Percentiles rank a stretch among this genome's conserved stretches.
Conservation (phyloP, 2,329 filamentous ascomycete species). For the Pezicula radicicola region DNA sequence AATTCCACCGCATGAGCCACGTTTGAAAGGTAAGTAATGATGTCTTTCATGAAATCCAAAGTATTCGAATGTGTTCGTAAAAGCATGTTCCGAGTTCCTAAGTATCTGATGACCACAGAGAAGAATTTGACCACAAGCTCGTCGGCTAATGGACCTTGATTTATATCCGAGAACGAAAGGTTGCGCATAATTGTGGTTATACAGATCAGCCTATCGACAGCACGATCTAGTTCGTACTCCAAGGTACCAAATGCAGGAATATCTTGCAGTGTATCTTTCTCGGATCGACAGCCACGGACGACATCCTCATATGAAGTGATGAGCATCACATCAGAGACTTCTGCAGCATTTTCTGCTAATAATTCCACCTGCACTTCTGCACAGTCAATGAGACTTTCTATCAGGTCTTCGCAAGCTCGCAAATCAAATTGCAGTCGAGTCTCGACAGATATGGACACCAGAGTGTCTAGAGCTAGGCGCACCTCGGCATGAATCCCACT, state of each 20-base stretch:
- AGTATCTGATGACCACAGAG: slow-evolving; percentile 76
- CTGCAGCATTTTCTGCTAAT: slow-evolving; percentile 78
- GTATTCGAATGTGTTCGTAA: slow-evolving; percentile 80
- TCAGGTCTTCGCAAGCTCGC: slow-evolving; percentile 77
- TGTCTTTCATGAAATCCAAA: slow-evolving; percentile 95
- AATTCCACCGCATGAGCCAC: slow-evolving; percentile 77
- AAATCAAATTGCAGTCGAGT: slow-evolving; percentile 61
- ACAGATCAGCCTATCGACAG: slow-evolving; percentile 83
- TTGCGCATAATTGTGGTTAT: slow-evolving; percentile 92
- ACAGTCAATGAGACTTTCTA: slow-evolving; percentile 86
- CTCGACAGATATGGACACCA: slow-evolving; percentile 65
- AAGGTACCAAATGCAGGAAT: slow-evolving; percentile 70
- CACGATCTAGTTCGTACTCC: slow-evolving; percentile 79
- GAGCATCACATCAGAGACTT: slow-evolving; percentile 83
- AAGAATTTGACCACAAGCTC: slow-evolving; percentile 79
- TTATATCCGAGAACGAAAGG: slow-evolving; percentile 79
- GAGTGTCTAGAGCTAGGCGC: slow-evolving; percentile 81
- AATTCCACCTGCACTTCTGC: slow-evolving; percentile 84
- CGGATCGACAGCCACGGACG: slow-evolving; percentile 71
- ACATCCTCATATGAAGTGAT: slow-evolving; percentile 87
- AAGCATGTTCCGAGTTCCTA: slow-evolving; percentile 86
- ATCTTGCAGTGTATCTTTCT: slow-evolving; percentile 70
- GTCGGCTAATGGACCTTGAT: slow-evolving; percentile 72
- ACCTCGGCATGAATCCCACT: slow-evolving; percentile 88
- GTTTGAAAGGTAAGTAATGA: slow-evolving; percentile 86